phyloP scores from a whole-genome alignment of 176 grass and related monocot genomes.

The Oryza nivara region DNA sequence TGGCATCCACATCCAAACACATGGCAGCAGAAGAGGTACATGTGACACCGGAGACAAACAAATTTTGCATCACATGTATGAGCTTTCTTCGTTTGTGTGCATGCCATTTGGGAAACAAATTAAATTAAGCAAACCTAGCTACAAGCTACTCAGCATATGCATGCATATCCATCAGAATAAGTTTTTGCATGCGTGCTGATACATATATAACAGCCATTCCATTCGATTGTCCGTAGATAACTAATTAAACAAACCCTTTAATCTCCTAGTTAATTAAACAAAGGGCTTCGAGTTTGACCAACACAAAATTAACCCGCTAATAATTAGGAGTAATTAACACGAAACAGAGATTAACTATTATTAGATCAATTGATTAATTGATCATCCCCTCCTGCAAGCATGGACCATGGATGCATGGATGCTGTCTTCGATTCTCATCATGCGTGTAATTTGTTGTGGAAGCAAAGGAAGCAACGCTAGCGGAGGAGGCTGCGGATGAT shows the following conservation, averaged over 20 bases:
- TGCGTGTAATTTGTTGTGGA: neutral
- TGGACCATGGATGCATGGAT: too few relatives aligned
- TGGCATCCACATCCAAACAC: neutral
- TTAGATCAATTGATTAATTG: neutral
- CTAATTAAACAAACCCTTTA: neutral
- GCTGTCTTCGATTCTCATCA: neutral
- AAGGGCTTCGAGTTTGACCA: neutral
- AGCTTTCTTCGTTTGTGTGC: neutral
- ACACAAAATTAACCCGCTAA: neutral
- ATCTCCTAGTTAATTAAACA: neutral
- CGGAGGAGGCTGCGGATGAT: slow-evolving; percentile 34
- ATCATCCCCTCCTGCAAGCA: too few relatives aligned
- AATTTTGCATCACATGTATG: neutral
- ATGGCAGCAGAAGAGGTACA: neutral
- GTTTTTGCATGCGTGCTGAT: neutral
- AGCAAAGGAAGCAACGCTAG: neutral
- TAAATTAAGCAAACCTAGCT: neutral
- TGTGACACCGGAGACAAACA: neutral
- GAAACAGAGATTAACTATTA: neutral
- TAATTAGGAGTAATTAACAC: neutral
- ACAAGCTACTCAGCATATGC: neutral
- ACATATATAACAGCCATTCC: neutral
- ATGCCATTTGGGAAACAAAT: neutral
- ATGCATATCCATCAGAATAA: neutral
- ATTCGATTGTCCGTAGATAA: too few relatives aligned